Conservation (phyloP, 352 stramenopile species). For the Thalassiosira hispida region DNA sequence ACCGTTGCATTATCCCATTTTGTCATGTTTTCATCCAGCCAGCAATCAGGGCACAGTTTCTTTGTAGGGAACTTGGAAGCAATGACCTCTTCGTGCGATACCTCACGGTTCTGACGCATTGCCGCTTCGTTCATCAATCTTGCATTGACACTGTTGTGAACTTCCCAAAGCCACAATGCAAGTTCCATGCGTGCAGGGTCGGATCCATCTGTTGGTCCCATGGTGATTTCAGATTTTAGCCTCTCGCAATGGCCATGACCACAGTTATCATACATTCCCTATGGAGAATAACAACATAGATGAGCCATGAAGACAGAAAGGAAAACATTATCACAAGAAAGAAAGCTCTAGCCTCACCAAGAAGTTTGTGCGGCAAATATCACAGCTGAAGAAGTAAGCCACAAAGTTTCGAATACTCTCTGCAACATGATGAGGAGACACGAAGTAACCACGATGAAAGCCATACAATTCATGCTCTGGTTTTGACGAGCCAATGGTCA, state of each 20-base stretch:
- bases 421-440: conserved; percentile 33
- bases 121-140: conserved; percentile 48
- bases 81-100: conserved; percentile 28
- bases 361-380: conserved; percentile 42
- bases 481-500: conserved; percentile 46
- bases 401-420: conserved; percentile 46
- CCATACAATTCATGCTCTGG: conserved; percentile 44
- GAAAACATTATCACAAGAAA: background rate
- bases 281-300: background rate
- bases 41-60: conserved; percentile 48
- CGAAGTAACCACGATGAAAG: conserved; percentile 44
- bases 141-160: conserved; percentile 48
- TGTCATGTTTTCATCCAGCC: conserved; percentile 45
- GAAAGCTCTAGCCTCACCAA: conserved; percentile 19
- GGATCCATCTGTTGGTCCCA: conserved; percentile 17
- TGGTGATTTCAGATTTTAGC: conserved; percentile 37
- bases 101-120: conserved; percentile 39
- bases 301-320: background rate
- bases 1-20: conserved; percentile 40
- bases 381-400: conserved; percentile 45
- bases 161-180: conserved; percentile 38
- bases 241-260: conserved; percentile 38
- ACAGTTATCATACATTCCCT: conserved; percentile 52
- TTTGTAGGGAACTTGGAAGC: conserved; percentile 48
- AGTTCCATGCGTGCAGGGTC: conserved; percentile 31